Evolutionary conservation across 441 rosid species (phyloP).

Genomic region (Syzygium syzygioides): DNA sequence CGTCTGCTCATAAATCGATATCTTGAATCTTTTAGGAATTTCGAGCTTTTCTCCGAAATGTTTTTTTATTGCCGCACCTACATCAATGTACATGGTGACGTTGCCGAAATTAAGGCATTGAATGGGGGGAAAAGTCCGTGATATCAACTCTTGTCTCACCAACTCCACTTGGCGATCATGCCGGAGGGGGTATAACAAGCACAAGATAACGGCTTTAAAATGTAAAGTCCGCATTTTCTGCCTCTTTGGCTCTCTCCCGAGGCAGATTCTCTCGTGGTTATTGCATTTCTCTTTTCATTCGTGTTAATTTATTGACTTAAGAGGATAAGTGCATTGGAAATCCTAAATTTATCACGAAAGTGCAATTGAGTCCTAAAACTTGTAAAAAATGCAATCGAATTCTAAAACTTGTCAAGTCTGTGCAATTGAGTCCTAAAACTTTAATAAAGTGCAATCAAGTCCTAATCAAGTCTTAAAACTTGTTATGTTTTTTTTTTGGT

Average conservation of each 20-base stretch:
- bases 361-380: no score
- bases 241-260: neutral
- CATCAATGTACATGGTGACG: neutral
- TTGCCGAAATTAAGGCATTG: neutral
- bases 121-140: neutral
- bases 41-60: neutral
- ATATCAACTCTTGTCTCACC: neutral
- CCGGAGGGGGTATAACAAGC: neutral
- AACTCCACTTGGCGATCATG: neutral
- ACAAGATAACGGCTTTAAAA: neutral
- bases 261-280: neutral
- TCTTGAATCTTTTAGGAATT: neutral
- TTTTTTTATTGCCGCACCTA: neutral
- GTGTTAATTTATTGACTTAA: neutral
- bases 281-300: neutral
- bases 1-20: accelerated
- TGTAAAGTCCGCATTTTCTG: neutral
- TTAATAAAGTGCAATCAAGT: no score
- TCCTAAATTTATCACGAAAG: no score
- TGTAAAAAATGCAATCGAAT: no score
- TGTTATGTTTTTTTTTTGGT: no score
- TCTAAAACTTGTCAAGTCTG: no score
- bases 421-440: no score
- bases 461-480: no score
- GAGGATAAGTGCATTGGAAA: no score